phyloP scores from a whole-genome alignment of 73 alveolate genomes.

The Paramecium primaurelia region DNA sequence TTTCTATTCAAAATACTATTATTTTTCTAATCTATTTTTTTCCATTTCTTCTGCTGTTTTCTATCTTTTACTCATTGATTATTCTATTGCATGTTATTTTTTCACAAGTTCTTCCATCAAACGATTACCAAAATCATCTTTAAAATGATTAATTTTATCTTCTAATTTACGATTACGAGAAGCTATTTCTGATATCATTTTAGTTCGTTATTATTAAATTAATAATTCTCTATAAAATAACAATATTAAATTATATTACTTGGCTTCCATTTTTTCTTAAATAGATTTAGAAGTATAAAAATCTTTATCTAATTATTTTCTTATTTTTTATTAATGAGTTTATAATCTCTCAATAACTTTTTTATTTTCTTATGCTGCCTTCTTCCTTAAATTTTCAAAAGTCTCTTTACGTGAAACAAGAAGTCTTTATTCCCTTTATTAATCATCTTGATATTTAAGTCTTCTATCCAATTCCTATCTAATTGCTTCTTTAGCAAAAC shows the following conservation, averaged over 20 bases:
- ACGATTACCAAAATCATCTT: conserved; percentile 3
- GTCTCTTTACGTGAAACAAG: not conserved
- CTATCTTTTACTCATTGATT: not conserved
- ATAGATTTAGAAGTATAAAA: not conserved
- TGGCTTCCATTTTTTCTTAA: not conserved
- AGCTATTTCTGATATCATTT: not conserved
- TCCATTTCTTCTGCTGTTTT: not conserved
- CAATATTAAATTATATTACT: not conserved
- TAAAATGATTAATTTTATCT: not conserved
- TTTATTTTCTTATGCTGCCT: not conserved
- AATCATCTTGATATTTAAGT: not conserved
- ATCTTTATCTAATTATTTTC: not conserved
- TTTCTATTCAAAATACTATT: not conserved
- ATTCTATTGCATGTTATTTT: not conserved
- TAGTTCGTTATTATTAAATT: not conserved
- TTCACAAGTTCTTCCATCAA: not conserved
- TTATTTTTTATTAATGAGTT: not conserved
- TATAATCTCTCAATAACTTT: not conserved
- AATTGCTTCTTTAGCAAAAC: not conserved
- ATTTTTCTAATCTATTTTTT: not conserved
- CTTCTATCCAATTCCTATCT: not conserved
- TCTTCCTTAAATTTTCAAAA: not conserved
- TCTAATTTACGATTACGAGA: not conserved
- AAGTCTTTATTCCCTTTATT: not conserved
- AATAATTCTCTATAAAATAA: not conserved